Evolutionary conservation across 83 land plant genomes (phyloP).

Genomic region (Picea abies): DNA sequence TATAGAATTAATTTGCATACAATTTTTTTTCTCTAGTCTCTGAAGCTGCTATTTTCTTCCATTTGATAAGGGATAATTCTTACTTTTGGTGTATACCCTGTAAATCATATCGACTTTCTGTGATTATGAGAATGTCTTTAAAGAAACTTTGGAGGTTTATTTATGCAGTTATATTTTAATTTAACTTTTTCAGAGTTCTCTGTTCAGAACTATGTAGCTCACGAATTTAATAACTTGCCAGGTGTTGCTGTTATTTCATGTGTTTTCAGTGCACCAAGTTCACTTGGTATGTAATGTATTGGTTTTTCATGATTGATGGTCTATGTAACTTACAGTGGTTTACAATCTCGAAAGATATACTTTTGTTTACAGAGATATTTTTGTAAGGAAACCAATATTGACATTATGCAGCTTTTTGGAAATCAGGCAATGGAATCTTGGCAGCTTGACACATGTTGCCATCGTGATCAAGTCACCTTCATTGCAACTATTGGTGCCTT

Average conservation of each 20-base stretch:
- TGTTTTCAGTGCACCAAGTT: constrained; percentile 4
- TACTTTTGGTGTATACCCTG: too few relatives aligned
- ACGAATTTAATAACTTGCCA: neutral
- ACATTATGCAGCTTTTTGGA: neutral
- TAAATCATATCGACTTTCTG: too few relatives aligned
- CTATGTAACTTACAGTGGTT: neutral
- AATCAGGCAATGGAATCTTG: constrained; percentile 59
- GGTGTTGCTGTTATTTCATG: neutral
- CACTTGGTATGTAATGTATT: neutral
- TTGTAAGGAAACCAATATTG: neutral
- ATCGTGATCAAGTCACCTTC: constrained; percentile 64
- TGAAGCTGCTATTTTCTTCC: too few relatives aligned
- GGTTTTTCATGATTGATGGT: neutral
- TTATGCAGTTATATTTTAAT: too few relatives aligned
- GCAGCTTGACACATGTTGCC: constrained; percentile 75
- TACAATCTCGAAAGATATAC: neutral
- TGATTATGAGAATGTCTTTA: too few relatives aligned
- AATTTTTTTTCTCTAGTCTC: too few relatives aligned
- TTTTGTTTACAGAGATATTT: neutral
- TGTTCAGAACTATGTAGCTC: neutral
- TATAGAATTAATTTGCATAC: too few relatives aligned
- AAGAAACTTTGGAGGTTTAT: too few relatives aligned
- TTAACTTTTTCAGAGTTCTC: too few relatives aligned
- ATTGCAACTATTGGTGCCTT: constrained; percentile 67
- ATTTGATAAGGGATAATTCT: too few relatives aligned